phyloP scores from a whole-genome alignment of 306 rosid species.

The Dalbergia cultrata region DNA sequence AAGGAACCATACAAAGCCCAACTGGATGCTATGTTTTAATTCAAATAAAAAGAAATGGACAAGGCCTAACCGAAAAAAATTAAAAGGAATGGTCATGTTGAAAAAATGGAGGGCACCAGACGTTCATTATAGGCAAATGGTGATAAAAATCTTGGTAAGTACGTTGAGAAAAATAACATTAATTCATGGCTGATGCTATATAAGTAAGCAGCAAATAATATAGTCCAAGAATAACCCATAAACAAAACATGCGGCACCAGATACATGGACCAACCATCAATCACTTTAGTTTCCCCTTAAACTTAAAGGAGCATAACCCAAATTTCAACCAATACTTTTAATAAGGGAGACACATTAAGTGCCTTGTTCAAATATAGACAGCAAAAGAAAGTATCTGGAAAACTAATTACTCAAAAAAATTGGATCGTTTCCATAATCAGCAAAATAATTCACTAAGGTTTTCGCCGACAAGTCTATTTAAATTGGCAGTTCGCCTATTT shows the following conservation, averaged over 20 bases:
- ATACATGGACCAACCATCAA: slow-evolving; percentile 11
- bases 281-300: background rate
- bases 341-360: background rate
- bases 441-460: background rate
- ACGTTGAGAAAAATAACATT: too few relatives aligned
- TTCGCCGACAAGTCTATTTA: background rate
- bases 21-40: too few relatives aligned
- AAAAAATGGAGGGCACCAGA: too few relatives aligned
- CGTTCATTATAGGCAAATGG: too few relatives aligned
- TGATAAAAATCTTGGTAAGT: too few relatives aligned
- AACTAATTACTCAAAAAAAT: background rate
- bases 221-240: background rate
- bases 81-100: too few relatives aligned
- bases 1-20: too few relatives aligned
- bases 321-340: slow-evolving; percentile 11
- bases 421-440: slow-evolving; percentile 8
- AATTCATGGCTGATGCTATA: too few relatives aligned
- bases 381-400: slow-evolving; percentile 5
- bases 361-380: slow-evolving; percentile 21
- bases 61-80: too few relatives aligned
- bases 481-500: too few relatives aligned
- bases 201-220: background rate
- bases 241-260: slow-evolving; percentile 1
- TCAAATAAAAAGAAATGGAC: too few relatives aligned
- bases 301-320: background rate